Conservation (phyloP, 2,329 filamentous ascomycete species). For the Penicillium concentricum region DNA sequence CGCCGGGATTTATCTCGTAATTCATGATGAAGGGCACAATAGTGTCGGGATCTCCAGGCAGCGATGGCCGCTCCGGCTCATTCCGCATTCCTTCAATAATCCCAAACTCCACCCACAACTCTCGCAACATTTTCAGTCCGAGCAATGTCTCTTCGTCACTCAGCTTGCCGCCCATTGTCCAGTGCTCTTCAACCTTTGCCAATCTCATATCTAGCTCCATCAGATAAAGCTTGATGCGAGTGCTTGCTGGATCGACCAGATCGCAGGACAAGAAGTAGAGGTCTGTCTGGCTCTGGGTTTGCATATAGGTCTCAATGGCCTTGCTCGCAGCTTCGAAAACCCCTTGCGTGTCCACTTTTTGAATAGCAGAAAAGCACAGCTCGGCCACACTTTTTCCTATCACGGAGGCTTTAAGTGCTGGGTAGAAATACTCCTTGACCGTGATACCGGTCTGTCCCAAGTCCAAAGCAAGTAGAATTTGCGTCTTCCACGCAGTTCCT, state of each 20-base stretch:
- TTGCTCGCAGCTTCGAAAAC: neutral
- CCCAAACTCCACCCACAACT: constrained; percentile 15
- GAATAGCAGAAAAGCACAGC: constrained; percentile 6
- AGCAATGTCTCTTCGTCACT: constrained; percentile 3
- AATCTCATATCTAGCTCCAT: constrained; percentile 13
- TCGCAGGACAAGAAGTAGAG: constrained; percentile 17
- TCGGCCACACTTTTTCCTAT: neutral
- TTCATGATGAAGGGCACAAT: constrained; percentile 11
- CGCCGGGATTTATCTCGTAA: constrained; percentile 4
- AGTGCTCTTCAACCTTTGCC: constrained; percentile 12
- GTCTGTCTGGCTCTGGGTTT: neutral
- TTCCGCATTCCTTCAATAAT: constrained; percentile 12
- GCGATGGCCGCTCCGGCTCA: constrained; percentile 4
- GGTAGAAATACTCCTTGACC: constrained; percentile 22
- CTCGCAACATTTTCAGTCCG: constrained; percentile 15
- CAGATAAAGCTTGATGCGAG: constrained; percentile 23
- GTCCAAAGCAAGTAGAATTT: constrained; percentile 20
- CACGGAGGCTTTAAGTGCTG: constrained; percentile 13
- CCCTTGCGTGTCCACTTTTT: neutral
- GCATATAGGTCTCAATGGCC: constrained; percentile 8
- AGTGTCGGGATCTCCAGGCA: constrained; percentile 6
- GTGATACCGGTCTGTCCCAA: constrained; percentile 10
- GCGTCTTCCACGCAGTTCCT: constrained; percentile 8
- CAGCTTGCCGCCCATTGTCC: constrained; percentile 21
- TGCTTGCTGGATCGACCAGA: constrained; percentile 11